Evolutionary conservation across 1,284 basidiomycete genomes (phyloP).

Genomic region (Boletus sp.): DNA sequence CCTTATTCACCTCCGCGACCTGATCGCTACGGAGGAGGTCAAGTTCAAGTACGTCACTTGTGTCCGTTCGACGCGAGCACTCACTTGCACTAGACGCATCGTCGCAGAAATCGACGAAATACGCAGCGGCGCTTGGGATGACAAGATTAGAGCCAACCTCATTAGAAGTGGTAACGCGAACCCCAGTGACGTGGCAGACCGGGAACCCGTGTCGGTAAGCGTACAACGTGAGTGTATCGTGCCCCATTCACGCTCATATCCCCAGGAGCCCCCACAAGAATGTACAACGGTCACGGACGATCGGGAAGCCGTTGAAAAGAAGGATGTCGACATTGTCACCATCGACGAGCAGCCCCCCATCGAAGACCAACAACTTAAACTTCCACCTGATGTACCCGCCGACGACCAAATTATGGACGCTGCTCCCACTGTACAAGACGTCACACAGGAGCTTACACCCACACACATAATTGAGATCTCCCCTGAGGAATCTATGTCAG

Average conservation of each 20-base stretch:
- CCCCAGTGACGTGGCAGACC: conserved; percentile 15
- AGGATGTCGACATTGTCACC: conserved; percentile 3
- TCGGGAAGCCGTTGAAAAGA: conserved; percentile 6
- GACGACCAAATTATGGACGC: conserved; percentile 14
- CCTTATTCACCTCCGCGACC: conserved; percentile 67
- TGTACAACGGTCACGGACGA: conserved; percentile 3
- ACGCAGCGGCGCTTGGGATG: conserved; percentile 69
- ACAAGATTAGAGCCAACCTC: conserved; percentile 51
- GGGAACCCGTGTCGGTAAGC: conserved; percentile 20
- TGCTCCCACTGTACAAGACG: conserved; percentile 23
- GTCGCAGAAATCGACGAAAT: conserved; percentile 76
- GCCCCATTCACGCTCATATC: background rate
- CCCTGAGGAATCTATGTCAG: conserved; percentile 16
- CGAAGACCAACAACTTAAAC: background rate
- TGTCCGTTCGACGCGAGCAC: conserved; percentile 1
- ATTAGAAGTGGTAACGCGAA: conserved; percentile 23
- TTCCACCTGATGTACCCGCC: conserved; percentile 4
- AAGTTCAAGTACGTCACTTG: conserved; percentile 68
- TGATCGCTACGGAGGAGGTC: conserved; percentile 72
- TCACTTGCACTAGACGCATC: conserved; percentile 46
- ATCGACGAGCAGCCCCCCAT: conserved; percentile 13
- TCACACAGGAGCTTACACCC: conserved; percentile 9
- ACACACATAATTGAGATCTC: conserved; percentile 14
- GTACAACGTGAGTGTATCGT: background rate
- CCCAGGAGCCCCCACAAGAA: conserved; percentile 22